phyloP scores from a whole-genome alignment of 257 asterid species.

The Ilex aquifolium region DNA sequence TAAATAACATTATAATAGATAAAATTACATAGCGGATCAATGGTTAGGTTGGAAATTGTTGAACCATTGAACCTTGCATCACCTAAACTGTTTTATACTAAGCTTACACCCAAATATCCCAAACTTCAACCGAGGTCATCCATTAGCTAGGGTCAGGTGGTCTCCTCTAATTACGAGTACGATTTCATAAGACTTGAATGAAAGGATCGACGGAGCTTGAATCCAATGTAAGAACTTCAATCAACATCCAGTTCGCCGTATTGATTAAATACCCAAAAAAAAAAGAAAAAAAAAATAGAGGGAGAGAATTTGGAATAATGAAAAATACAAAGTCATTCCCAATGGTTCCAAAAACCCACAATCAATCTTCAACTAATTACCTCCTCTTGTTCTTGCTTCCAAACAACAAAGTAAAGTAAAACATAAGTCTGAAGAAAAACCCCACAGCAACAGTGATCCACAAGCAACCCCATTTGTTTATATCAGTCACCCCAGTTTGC shows the following conservation, averaged over 20 bases:
- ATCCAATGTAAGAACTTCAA: neutral
- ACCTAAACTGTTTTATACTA: too few relatives aligned
- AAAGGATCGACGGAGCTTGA: too few relatives aligned
- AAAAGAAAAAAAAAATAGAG: neutral
- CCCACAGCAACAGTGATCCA: constrained; percentile 62
- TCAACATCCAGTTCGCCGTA: neutral
- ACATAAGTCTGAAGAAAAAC: constrained; percentile 35
- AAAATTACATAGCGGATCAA: too few relatives aligned
- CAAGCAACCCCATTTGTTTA: constrained; percentile 52
- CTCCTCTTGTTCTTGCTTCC: constrained; percentile 45
- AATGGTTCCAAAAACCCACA: neutral
- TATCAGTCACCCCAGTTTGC: constrained; percentile 43
- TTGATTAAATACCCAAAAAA: neutral
- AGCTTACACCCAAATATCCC: too few relatives aligned
- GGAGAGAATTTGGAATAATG: neutral
- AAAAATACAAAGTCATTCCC: neutral
- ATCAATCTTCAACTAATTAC: neutral
- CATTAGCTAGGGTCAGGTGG: too few relatives aligned
- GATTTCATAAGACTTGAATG: too few relatives aligned
- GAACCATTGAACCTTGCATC: too few relatives aligned
- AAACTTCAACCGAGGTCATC: too few relatives aligned
- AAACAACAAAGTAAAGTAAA: constrained; percentile 31
- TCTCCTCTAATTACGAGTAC: too few relatives aligned
- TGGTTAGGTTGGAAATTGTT: too few relatives aligned
- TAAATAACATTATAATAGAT: too few relatives aligned